Percentiles rank a stretch among this genome's conserved stretches.
Conservation (phyloP, 169 alveolate genomes). For the Ichthyophthirius multifiliis region DNA sequence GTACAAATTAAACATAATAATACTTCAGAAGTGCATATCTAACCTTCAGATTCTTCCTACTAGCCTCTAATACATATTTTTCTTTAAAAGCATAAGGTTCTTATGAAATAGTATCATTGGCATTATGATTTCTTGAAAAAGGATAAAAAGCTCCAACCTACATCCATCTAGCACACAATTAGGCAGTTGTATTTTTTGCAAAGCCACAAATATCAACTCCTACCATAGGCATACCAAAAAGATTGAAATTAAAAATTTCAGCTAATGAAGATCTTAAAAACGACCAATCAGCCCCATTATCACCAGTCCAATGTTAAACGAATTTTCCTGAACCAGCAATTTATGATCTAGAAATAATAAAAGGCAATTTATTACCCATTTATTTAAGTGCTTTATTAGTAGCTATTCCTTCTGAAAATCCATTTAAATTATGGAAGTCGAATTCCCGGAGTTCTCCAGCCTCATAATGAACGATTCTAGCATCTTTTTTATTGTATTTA, state of each 20-base stretch:
- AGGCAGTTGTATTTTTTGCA: slow-evolving; percentile 49
- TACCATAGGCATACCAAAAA: slow-evolving; percentile 76
- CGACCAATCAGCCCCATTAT: slow-evolving; percentile 56
- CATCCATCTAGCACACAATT: slow-evolving; percentile 78
- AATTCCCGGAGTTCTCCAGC: slow-evolving; percentile 33
- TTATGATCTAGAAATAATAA: slow-evolving; percentile 60
- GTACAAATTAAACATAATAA: slow-evolving; percentile 56
- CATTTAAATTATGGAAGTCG: slow-evolving; percentile 61
- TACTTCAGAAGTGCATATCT: slow-evolving; percentile 60
- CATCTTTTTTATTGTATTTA: slow-evolving; percentile 13
- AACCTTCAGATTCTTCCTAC: slow-evolving; percentile 28
- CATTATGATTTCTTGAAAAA: slow-evolving; percentile 72
- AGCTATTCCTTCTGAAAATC: slow-evolving; percentile 52
- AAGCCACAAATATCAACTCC: slow-evolving; percentile 84
- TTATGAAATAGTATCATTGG: slow-evolving; percentile 35
- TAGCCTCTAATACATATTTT: slow-evolving; percentile 18
- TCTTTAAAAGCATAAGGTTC: slow-evolving; percentile 62
- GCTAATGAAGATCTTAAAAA: slow-evolving; percentile 49
- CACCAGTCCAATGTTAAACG: slow-evolving; percentile 79
- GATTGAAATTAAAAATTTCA: slow-evolving; percentile 49
- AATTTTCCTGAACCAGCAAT: slow-evolving; percentile 60
- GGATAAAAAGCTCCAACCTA: slow-evolving; percentile 78
- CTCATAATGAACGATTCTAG: slow-evolving; percentile 18
- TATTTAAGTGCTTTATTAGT: slow-evolving; percentile 47
- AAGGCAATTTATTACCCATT: slow-evolving; percentile 39